Evolutionary conservation across 768 basidiomycete genomes (phyloP).

Genomic region (Lactarius tabidus): DNA sequence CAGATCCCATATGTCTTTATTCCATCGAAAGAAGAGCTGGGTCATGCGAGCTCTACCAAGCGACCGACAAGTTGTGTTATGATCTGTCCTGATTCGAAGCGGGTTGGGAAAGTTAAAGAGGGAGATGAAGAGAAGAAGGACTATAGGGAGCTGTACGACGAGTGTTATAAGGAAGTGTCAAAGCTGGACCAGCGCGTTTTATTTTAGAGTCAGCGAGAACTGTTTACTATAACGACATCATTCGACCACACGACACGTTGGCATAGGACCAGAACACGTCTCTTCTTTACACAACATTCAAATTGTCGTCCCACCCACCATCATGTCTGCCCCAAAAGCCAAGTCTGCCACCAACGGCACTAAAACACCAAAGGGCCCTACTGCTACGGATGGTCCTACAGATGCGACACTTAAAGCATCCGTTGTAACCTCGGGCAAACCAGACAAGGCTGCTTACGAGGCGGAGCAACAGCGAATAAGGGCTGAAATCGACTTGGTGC

Average conservation of each 20-base stretch:
- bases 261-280: conserved; percentile 15
- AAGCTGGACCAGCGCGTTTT: conserved; percentile 70
- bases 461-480: conserved; percentile 81
- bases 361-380: conserved; percentile 24
- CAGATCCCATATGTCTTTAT: conserved; percentile 89
- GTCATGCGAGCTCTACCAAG: conserved; percentile 93
- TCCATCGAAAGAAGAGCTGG: conserved; percentile 90
- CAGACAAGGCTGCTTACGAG: conserved; percentile 84
- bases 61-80: conserved; percentile 98
- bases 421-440: conserved; percentile 48
- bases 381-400: conserved; percentile 46
- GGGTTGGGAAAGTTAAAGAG: conserved; percentile 59
- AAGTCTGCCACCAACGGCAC: conserved; percentile 46
- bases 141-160: conserved; percentile 81
- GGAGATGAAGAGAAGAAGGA: conserved; percentile 69
- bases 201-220: conserved; percentile 14
- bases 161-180: conserved; percentile 81
- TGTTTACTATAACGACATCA: conserved; percentile 6
- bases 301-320: not conserved
- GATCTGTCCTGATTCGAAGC: conserved; percentile 80
- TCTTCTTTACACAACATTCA: conserved; percentile 20
- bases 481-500: conserved; percentile 77
- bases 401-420: conserved; percentile 27
- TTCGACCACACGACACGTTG: not conserved
- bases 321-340: conserved; percentile 47